Percentiles rank a stretch among this genome's conserved stretches.
Conservation (phyloP, 495 filamentous ascomycete genomes). For the Aspergillus saccharolyticus region DNA sequence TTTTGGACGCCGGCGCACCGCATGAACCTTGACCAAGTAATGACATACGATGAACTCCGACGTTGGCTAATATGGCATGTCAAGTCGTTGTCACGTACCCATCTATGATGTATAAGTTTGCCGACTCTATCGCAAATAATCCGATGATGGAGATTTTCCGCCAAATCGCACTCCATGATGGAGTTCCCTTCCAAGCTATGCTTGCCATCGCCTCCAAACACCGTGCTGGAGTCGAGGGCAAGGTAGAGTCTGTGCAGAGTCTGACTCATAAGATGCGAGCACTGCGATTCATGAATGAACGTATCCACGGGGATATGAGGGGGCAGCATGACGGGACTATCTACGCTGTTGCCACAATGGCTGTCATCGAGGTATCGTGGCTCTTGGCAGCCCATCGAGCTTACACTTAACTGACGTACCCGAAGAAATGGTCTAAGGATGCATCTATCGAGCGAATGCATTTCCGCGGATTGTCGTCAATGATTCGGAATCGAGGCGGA, state of each 20-base stretch:
- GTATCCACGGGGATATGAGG: constrained; percentile 19
- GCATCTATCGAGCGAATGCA: constrained; percentile 28
- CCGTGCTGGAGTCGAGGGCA: constrained; percentile 24
- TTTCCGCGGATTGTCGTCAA: constrained; percentile 22
- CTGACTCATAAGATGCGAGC: constrained; percentile 29
- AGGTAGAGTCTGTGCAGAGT: constrained; percentile 25
- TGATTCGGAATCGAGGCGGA: constrained; percentile 25
- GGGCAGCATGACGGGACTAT: constrained; percentile 24
- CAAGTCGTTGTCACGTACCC: constrained; percentile 26
- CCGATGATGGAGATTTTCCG: constrained; percentile 29
- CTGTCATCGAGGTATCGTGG: constrained; percentile 27
- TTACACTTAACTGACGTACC: constrained; percentile 6
- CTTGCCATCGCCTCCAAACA: constrained; percentile 30
- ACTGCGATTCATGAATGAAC: constrained; percentile 25
- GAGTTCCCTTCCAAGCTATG: constrained; percentile 27
- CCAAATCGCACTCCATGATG: constrained; percentile 23
- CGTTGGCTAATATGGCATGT: constrained; percentile 11
- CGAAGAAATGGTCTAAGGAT: constrained; percentile 30
- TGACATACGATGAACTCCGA: neutral
- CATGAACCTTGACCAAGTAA: neutral
- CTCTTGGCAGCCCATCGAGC: neutral
- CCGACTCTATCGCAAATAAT: constrained; percentile 18
- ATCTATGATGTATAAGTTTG: constrained; percentile 31
- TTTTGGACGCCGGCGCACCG: neutral
- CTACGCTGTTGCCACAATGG: constrained; percentile 29